phyloP scores from a whole-genome alignment of 352 stramenopile genomes.

The Globisporangium viniferum region DNA sequence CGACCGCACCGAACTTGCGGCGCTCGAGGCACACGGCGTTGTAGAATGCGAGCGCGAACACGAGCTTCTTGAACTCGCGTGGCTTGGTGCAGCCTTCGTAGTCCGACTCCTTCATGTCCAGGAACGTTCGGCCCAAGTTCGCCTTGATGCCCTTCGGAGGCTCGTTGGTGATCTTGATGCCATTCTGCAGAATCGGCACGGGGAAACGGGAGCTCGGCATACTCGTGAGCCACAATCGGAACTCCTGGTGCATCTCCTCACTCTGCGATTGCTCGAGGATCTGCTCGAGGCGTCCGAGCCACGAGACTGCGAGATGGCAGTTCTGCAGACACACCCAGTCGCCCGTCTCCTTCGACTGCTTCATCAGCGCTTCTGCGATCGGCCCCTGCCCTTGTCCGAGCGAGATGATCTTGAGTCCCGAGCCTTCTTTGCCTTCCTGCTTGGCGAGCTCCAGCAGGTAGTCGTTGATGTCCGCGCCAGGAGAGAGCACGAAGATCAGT shows the following conservation, averaged over 20 bases:
- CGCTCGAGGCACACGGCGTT: constrained; percentile 93
- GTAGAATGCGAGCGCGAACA: constrained; percentile 93
- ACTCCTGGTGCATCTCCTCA: constrained; percentile 82
- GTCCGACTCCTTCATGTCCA: constrained; percentile 90
- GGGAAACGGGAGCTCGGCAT: constrained; percentile 90
- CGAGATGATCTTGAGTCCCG: constrained; percentile 91
- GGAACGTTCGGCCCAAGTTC: constrained; percentile 91
- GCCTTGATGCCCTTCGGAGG: constrained; percentile 89
- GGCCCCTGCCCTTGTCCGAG: constrained; percentile 92
- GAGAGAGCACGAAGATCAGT: constrained; percentile 93
- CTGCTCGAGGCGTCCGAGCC: constrained; percentile 87
- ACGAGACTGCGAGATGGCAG: constrained; percentile 91
- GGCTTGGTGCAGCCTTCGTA: constrained; percentile 88
- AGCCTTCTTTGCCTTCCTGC: constrained; percentile 85
- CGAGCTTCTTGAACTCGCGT: constrained; percentile 87
- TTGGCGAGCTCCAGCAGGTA: constrained; percentile 91
- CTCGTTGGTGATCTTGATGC: constrained; percentile 96
- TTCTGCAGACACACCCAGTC: constrained; percentile 96
- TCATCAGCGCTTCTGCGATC: constrained; percentile 90
- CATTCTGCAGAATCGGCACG: constrained; percentile 92
- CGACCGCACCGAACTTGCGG: constrained; percentile 93
- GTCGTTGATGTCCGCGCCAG: constrained; percentile 92
- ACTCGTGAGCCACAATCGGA: constrained; percentile 93
- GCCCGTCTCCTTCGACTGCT: constrained; percentile 83
- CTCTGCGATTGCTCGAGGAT: constrained; percentile 77